Base-by-base conservation (phyloP, 495 filamentous ascomycete species). In the Opeltia flavorubescens region DNA sequence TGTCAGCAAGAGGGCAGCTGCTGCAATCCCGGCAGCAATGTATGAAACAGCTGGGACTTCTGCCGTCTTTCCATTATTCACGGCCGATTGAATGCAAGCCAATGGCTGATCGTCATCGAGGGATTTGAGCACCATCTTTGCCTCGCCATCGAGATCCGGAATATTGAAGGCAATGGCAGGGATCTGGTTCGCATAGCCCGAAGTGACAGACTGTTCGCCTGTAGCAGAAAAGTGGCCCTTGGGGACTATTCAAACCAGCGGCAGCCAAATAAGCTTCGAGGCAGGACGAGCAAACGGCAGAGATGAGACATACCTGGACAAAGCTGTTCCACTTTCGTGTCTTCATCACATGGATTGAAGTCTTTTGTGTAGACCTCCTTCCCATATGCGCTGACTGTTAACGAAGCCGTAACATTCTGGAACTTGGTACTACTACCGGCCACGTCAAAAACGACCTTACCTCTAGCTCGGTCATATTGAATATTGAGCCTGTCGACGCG, bases 121-220 rank as follows among this genome's bases (percentile, higher is more conserved):
- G 5, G 82, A 69, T 43, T 71, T 78, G 4, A 98, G 69, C 51
- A 86, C 65, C 48, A 98, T 61, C 33, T 80, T 89, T 29, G 86
- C 91, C 62, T 84, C 66, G 28, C 89, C 89, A 38, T 89, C 86
- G 45, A 98, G 76, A 65, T 98, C 86, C 21, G 91, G 91, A 29
- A 98, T 70, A 46, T 75, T 74, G 64, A 96, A 98, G 3, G 91
- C 91, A 52, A 98, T 94, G 0, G 79, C 71, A 7, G 91, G 91
- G 45, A 98, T 89, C 59, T 83, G 61, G 47, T 67, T 73, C 15
- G 82, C 81, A 59, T 78, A 87, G 33, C 75, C 55, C 0, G 69
- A 51, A 3, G 91, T 85, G 23, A 98, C 83, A 9, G 57, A 49
- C 57, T 88, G 77, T 1, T 58, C 59, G 7, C 89, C 89, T 24